These are phyloP conservation scores for Exophiala spinifera DNA, from an alignment of 2,329 filamentous ascomycete genomes.

Conservation along the genomic window DNA sequence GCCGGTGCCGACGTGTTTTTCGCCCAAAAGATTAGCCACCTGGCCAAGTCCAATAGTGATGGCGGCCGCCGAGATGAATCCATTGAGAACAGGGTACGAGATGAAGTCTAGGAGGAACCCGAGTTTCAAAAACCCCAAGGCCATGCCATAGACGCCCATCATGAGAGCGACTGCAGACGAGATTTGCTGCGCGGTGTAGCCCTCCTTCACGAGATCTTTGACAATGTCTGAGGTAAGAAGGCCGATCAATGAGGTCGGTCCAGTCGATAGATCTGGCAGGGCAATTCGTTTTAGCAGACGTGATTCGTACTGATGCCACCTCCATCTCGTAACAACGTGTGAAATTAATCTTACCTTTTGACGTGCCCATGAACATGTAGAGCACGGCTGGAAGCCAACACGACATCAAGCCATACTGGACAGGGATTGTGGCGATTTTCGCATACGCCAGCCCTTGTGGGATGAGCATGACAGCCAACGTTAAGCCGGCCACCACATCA, in stretches of 20 bases:
- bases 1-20: conserved; percentile 49
- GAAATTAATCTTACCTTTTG: conserved; percentile 49
- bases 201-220: conserved; percentile 47
- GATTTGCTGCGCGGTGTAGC: conserved; percentile 55
- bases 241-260: conserved; percentile 63
- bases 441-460: conserved; percentile 62
- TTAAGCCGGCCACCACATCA: conserved; percentile 61
- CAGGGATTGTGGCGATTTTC: conserved; percentile 60
- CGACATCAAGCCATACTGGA: conserved; percentile 59
- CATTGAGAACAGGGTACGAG: conserved; percentile 61
- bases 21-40: conserved; percentile 59
- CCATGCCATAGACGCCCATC: conserved; percentile 60
- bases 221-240: conserved; percentile 62
- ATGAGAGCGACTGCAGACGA: conserved; percentile 62
- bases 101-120: conserved; percentile 66
- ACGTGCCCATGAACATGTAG: conserved; percentile 61
- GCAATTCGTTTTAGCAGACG: no score
- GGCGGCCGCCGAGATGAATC: conserved; percentile 65
- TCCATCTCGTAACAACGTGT: no score
- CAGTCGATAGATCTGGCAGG: conserved; percentile 54
- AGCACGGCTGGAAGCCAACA: conserved; percentile 58
- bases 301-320: no score
- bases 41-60: conserved; percentile 66
- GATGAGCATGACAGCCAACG: conserved; percentile 59
- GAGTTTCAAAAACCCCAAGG: conserved; percentile 60